phyloP scores from a whole-genome alignment of 371 early-diverging fungal genomes.

The Coemansia sp. region DNA sequence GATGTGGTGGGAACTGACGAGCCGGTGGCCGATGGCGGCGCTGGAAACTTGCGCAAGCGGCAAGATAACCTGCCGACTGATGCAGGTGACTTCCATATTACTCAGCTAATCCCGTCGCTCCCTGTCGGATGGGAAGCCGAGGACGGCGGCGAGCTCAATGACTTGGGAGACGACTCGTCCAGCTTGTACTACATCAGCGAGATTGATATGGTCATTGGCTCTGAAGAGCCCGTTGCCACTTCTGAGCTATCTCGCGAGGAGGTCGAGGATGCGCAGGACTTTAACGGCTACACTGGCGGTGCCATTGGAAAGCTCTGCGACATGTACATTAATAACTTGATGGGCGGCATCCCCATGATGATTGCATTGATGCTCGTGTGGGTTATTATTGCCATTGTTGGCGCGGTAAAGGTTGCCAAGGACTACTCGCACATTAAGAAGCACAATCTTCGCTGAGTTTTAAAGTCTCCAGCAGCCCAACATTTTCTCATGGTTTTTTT shows the following conservation, averaged over 20 bases:
- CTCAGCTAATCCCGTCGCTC: not conserved
- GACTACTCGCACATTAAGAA: conserved; percentile 10
- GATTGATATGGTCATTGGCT: not conserved
- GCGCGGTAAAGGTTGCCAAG: conserved; percentile 16
- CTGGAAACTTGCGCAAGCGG: not conserved
- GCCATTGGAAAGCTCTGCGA: conserved; percentile 36
- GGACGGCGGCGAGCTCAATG: conserved; percentile 3
- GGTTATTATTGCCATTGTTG: conserved; percentile 28
- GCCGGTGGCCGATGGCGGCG: not conserved
- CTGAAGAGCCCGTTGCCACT: conserved; percentile 1
- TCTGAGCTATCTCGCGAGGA: conserved; percentile 24
- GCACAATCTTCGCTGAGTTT: conserved; percentile 2
- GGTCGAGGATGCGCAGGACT: conserved; percentile 27
- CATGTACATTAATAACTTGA: conserved; percentile 20
- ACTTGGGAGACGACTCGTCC: not conserved
- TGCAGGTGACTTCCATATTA: not conserved
- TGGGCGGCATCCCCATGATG: conserved; percentile 24
- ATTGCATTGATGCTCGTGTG: conserved; percentile 32
- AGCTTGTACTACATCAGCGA: not conserved
- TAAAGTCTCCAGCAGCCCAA: no score
- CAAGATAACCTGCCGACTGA: not conserved
- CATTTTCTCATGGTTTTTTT: not conserved
- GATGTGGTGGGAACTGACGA: not conserved
- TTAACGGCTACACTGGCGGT: conserved; percentile 46
- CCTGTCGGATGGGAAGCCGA: not conserved